A percentile compares a stretch with the other conserved stretches of the same genome.
Conservation (phyloP, 257 asterid genomes). For the Haberlea rhodopensis region DNA sequence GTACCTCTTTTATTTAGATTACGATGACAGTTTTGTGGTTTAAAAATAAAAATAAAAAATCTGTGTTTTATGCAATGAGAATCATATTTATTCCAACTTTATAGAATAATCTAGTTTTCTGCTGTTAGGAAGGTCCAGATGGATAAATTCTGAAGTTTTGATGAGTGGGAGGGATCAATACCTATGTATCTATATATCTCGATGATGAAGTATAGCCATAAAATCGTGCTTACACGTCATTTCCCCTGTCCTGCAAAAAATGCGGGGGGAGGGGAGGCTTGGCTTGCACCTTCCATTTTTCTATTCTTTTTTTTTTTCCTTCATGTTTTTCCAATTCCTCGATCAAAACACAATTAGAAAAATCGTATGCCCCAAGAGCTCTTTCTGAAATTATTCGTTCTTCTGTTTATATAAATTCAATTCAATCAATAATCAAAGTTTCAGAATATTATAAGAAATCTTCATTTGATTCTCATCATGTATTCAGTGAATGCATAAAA, state of each 20-base stretch:
- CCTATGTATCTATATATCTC: no score
- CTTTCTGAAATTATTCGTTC: background rate
- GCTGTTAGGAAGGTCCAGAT: background rate
- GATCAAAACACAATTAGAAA: background rate
- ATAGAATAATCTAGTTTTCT: background rate
- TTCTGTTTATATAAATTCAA: conserved; percentile 10
- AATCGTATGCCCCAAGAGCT: background rate
- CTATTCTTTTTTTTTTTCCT: background rate
- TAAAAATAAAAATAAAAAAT: no score
- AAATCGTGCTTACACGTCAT: no score
- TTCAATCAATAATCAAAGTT: conserved; percentile 14
- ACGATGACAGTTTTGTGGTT: background rate
- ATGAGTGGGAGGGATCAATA: background rate
- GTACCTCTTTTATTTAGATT: no score
- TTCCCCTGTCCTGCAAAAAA: background rate
- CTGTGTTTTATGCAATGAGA: no score
- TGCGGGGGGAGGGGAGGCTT: background rate
- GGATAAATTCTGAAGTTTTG: background rate
- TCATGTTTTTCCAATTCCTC: no score
- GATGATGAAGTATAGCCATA: background rate
- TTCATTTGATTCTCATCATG: conserved; percentile 2
- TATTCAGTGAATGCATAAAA: background rate
- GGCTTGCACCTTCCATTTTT: background rate
- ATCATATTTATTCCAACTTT: no score
- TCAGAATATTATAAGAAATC: background rate